Evolutionary conservation across 768 basidiomycete species (phyloP).

Genomic region (Filobasidium floriforme): DNA sequence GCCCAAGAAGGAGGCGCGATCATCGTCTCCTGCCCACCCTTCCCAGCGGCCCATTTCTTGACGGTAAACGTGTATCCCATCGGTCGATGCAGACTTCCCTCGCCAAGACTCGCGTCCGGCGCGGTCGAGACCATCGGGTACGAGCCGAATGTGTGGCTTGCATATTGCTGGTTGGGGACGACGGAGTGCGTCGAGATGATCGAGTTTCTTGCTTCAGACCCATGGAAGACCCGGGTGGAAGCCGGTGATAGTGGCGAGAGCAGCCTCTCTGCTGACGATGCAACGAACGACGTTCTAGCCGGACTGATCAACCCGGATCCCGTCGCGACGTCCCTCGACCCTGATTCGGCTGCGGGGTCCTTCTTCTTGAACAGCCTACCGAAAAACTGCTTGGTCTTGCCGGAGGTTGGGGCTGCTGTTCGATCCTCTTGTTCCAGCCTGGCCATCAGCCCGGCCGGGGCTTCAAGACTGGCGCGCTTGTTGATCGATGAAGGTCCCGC

Average conservation of each 20-base stretch:
- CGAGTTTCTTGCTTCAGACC: constrained; percentile 3
- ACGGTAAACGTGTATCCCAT: constrained; percentile 41
- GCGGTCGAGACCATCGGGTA: constrained; percentile 29
- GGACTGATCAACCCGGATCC: neutral
- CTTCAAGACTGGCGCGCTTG: too few relatives aligned
- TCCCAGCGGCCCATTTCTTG: constrained; percentile 37
- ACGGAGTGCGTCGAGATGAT: neutral
- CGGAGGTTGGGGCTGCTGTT: neutral
- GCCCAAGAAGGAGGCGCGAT: constrained; percentile 27
- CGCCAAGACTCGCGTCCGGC: constrained; percentile 16
- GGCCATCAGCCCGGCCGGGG: neutral
- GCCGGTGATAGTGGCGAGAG: neutral
- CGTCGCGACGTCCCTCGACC: neutral
- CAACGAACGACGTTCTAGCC: neutral
- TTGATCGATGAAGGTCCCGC: too few relatives aligned
- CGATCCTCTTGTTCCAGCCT: neutral
- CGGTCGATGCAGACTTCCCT: constrained; percentile 29
- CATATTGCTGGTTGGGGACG: constrained; percentile 11
- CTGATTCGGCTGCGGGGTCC: neutral
- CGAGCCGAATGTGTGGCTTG: constrained; percentile 38
- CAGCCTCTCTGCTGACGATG: neutral
- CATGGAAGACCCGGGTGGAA: neutral
- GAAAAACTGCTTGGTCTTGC: constrained; percentile 35
- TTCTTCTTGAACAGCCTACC: constrained; percentile 43
- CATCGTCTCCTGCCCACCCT: constrained; percentile 18